These are phyloP conservation scores for Lentinula sp. DNA, from an alignment of 768 basidiomycete species.

Conservation along the genomic window DNA sequence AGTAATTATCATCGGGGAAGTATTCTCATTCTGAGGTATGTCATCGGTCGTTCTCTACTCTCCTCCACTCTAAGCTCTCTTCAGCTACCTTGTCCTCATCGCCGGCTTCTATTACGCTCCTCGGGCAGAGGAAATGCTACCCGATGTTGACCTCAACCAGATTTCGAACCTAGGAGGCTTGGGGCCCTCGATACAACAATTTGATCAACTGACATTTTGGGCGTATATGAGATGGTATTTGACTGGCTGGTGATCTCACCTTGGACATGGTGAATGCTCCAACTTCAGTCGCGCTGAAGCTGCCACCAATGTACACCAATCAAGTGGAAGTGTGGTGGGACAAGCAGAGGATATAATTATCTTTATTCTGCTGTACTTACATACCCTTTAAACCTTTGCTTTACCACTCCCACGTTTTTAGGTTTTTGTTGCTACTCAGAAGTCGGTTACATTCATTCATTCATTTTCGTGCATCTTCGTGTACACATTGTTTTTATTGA, in stretches of 20 bases:
- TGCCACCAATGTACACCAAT: background rate
- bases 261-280: background rate
- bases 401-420: background rate
- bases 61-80: background rate
- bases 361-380: background rate
- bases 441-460: background rate
- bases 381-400: background rate
- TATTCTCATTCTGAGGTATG: conserved; percentile 87
- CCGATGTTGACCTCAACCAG: conserved; percentile 23
- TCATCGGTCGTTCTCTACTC: background rate
- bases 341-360: background rate
- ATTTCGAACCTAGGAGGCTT: background rate
- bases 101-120: conserved; percentile 94
- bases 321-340: background rate
- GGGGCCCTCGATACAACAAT: conserved; percentile 18
- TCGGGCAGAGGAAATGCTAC: conserved; percentile 30
- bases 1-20: conserved; percentile 97
- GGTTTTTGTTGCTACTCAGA: background rate
- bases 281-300: background rate
- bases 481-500: background rate
- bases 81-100: conserved; percentile 84
- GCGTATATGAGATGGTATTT: conserved; percentile 18
- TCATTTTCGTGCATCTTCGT: background rate
- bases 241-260: background rate
- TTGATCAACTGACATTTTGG: conserved; percentile 29